These are phyloP conservation scores for Evernia prunastri DNA, from an alignment of 495 filamentous ascomycete genomes.

Conservation along the genomic window DNA sequence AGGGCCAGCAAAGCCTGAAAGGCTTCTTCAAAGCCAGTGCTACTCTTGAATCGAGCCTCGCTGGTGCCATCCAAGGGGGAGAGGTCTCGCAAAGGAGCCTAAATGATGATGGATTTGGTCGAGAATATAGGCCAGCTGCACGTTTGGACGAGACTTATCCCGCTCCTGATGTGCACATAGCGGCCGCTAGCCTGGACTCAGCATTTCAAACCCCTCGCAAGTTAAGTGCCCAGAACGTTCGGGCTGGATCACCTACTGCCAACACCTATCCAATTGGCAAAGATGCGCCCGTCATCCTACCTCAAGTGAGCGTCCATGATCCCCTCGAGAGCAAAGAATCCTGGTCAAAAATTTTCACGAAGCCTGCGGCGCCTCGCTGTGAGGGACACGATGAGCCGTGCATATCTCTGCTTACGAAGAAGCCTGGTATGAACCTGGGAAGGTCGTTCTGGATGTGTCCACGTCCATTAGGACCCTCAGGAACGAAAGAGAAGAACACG, in stretches of 20 bases:
- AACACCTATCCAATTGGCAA: constrained; percentile 12
- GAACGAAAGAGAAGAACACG: constrained; percentile 71
- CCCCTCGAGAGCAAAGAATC: constrained; percentile 70
- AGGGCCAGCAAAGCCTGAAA: constrained; percentile 68
- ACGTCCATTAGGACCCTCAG: constrained; percentile 73
- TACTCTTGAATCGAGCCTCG: background rate
- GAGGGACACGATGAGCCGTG: constrained; percentile 82
- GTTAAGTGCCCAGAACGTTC: background rate
- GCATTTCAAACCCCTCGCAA: background rate
- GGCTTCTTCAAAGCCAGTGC: constrained; percentile 73
- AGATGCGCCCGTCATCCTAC: background rate
- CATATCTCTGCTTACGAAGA: constrained; percentile 73
- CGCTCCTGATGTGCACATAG: background rate
- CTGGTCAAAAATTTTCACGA: constrained; percentile 80
- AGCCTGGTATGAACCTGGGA: constrained; percentile 76
- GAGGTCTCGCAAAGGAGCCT: constrained; percentile 1
- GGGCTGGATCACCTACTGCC: background rate
- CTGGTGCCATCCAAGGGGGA: background rate
- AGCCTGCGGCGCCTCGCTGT: constrained; percentile 66
- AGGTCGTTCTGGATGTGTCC: constrained; percentile 83
- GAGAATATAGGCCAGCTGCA: background rate
- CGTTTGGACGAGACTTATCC: background rate
- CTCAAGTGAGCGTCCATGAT: constrained; percentile 48
- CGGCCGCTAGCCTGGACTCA: background rate
- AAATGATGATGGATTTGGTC: background rate